Conservation (phyloP, 1,284 basidiomycete species). For the Athelia psychrophila region DNA sequence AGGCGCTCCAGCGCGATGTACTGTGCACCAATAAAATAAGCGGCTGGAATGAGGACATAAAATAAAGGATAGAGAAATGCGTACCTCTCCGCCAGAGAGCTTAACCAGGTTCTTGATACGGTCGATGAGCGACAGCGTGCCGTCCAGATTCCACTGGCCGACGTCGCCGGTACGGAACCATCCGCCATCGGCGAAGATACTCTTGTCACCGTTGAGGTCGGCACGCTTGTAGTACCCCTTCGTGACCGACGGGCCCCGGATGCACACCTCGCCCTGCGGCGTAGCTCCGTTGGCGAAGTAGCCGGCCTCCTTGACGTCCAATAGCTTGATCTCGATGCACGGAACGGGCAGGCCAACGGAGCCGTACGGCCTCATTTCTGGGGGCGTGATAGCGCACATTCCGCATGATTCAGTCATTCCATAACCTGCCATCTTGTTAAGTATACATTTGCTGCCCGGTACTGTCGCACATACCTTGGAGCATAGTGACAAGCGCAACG, state of each 20-base stretch:
- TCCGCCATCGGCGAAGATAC: conserved; percentile 80
- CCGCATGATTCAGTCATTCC: conserved; percentile 94
- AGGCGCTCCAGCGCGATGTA: conserved; percentile 94
- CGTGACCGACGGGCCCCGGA: conserved; percentile 76
- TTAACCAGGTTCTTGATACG: conserved; percentile 89
- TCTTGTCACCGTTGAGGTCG: conserved; percentile 83
- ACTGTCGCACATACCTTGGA: conserved; percentile 64
- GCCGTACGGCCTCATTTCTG: conserved; percentile 77
- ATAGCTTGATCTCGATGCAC: conserved; percentile 84
- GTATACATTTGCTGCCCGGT: background rate
- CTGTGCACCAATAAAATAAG: too few relatives aligned
- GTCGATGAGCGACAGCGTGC: conserved; percentile 81
- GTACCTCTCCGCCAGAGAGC: conserved; percentile 77
- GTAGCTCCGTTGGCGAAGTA: conserved; percentile 70
- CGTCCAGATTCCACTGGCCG: conserved; percentile 86
- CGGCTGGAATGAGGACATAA: too few relatives aligned
- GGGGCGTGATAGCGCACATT: conserved; percentile 81
- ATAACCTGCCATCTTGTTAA: conserved; percentile 55
- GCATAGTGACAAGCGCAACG: conserved; percentile 73
- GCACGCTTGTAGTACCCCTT: conserved; percentile 87
- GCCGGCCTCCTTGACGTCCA: conserved; percentile 80
- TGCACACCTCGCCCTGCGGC: conserved; percentile 82
- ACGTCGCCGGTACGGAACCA: conserved; percentile 91
- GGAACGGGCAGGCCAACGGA: conserved; percentile 84
- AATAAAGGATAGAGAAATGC: too few relatives aligned